A percentile compares a stretch with the other conserved stretches of the same genome.
Conservation (phyloP, 768 basidiomycete genomes). For the Tricholoma furcatifolium region DNA sequence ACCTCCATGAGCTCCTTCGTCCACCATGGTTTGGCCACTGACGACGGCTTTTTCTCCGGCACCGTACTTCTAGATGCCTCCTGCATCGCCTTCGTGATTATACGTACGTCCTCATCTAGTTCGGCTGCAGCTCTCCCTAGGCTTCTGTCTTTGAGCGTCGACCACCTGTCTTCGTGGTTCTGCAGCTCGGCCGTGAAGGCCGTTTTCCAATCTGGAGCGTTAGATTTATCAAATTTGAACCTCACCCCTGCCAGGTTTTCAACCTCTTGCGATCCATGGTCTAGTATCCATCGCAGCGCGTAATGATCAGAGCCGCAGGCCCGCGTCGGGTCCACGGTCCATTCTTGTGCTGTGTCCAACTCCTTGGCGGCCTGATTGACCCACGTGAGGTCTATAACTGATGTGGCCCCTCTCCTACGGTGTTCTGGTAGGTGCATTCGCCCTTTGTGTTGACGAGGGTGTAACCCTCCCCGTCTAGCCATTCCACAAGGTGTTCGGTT, state of each 20-base stretch:
- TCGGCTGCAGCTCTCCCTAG: background rate
- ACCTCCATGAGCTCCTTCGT: background rate
- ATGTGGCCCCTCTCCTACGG: too few relatives aligned
- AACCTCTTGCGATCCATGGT: too few relatives aligned
- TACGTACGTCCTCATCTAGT: background rate
- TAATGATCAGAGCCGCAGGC: too few relatives aligned
- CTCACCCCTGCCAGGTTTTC: too few relatives aligned
- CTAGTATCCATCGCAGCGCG: too few relatives aligned
- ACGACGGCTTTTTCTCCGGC: background rate
- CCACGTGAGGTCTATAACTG: background rate
- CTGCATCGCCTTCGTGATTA: background rate
- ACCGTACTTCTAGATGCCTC: background rate
- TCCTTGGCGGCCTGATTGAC: background rate
- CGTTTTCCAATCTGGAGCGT: background rate
- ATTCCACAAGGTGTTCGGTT: background rate
- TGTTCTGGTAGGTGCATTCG: background rate
- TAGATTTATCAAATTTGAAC: too few relatives aligned
- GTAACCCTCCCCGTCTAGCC: background rate
- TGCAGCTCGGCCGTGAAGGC: background rate
- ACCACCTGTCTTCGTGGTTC: background rate
- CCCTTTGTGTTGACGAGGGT: background rate
- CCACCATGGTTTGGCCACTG: conserved; percentile 6
- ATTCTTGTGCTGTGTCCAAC: background rate
- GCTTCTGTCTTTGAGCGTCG: background rate
- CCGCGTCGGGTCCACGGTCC: background rate